Evolutionary conservation across 2,329 filamentous ascomycete species (phyloP).

Genomic region (Zasmidium angulare): DNA sequence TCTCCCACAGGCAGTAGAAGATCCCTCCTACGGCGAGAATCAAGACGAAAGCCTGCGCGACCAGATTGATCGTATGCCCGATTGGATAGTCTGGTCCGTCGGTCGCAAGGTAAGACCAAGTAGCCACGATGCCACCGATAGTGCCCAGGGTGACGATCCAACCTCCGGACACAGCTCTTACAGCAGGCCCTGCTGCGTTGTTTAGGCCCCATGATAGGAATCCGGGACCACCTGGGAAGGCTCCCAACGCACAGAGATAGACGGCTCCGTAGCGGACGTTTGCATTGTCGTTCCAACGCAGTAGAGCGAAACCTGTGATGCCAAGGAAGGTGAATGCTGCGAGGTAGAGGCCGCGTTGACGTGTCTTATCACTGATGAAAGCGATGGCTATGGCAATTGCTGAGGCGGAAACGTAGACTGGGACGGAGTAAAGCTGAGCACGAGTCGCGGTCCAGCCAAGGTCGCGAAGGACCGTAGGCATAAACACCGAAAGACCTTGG

Average conservation of each 20-base stretch:
- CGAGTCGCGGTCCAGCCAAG: constrained; percentile 62
- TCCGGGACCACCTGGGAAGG: constrained; percentile 59
- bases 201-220: constrained; percentile 62
- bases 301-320: constrained; percentile 38
- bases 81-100: constrained; percentile 51
- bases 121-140: constrained; percentile 58
- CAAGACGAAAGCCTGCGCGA: constrained; percentile 48
- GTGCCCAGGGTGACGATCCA: constrained; percentile 59
- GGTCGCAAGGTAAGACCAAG: constrained; percentile 54
- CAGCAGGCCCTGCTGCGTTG: constrained; percentile 57
- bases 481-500: constrained; percentile 43
- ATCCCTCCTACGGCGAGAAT: constrained; percentile 51
- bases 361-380: constrained; percentile 25
- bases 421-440: constrained; percentile 42
- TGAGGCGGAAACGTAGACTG: constrained; percentile 38
- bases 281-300: constrained; percentile 26
- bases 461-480: constrained; percentile 59
- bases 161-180: constrained; percentile 56
- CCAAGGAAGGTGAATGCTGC: constrained; percentile 22
- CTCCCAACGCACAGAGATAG: constrained; percentile 44
- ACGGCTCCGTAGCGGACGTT: constrained; percentile 38
- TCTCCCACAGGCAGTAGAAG: constrained; percentile 56
- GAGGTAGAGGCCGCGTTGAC: constrained; percentile 23
- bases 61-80: constrained; percentile 59
- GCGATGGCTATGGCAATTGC: constrained; percentile 25